Base-by-base conservation (phyloP, 257 asterid species). In the Scutellaria minor region DNA sequence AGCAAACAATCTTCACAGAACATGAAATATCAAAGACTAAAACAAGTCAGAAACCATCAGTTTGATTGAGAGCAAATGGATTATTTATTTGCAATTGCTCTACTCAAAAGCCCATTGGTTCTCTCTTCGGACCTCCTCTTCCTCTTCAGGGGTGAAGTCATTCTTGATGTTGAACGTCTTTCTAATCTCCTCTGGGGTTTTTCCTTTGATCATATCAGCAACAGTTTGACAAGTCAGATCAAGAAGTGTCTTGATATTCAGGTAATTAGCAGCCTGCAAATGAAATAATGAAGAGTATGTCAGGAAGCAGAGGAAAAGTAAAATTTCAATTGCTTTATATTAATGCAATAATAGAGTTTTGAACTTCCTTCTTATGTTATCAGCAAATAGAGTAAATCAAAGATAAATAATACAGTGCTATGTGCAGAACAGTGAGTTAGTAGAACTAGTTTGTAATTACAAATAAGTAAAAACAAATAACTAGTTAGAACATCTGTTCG, bases 211-310 rank as follows among this genome's bases (percentile, higher is more conserved):
- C 87, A 82, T 83, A 71, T 86, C 85, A 27, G 87, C 91, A 12
- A 84, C 86, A 6, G 85, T 82, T 76, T 80, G 87, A 76, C 87
- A 86, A 39, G 89, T 84, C 66, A 86, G 85, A 52, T 86, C 86
- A 80, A 86, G 75, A 50, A 86, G 86, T 52, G 63, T 64, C 81
- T 80, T 80, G 82, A 86, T 79, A 27, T 86, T 80, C 85, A 86
- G 79, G 77, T 80, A 84, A 79, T 86, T 80, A 35, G 92, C 89
- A 64, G 91, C 89, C 91, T 86, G 80, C 5, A 42, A 53, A 24
- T 6, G 31, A 78, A 24, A 45, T 37, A 58, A 54, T 0, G 8
- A 44, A 40, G 14, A 68, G 46, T 0, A 13, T 12, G 24, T 24
- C 18, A 14, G 40, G 35, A 14, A 5, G 59, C 39, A 60, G 22